phyloP scores from a whole-genome alignment of 768 basidiomycete genomes.

The Neoboletus brunneissimus region DNA sequence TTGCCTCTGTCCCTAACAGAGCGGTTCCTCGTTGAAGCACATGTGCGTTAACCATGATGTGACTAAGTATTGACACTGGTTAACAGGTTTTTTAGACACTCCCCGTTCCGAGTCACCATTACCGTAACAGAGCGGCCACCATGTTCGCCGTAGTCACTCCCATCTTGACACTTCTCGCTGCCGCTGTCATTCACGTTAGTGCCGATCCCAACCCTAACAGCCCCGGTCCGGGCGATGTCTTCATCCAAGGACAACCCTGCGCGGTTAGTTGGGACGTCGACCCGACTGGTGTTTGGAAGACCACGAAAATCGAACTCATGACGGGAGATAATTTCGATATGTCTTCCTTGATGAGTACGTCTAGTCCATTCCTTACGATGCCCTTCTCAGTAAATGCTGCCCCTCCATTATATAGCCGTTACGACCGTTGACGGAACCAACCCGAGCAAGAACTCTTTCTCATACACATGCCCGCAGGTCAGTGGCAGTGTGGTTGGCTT shows the following conservation, averaged over 20 bases:
- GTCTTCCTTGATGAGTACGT: conserved; percentile 64
- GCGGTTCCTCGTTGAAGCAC: not conserved
- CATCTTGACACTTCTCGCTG: conserved; percentile 21
- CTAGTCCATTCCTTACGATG: not conserved
- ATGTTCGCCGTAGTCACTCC: conserved; percentile 19
- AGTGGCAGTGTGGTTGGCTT: conserved; percentile 13
- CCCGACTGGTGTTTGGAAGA: conserved; percentile 58
- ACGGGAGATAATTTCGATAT: conserved; percentile 70
- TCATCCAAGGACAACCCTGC: conserved; percentile 57
- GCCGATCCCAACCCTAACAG: conserved; percentile 58
- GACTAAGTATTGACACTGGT: not conserved
- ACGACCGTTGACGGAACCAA: conserved; percentile 63
- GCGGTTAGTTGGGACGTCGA: conserved; percentile 59
- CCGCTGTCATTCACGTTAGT: conserved; percentile 35
- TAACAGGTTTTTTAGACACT: not conserved
- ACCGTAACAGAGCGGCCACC: not conserved
- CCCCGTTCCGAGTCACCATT: not conserved
- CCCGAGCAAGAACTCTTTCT: conserved; percentile 41
- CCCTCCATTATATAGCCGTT: conserved; percentile 46
- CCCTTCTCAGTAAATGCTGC: not conserved
- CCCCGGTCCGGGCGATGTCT: conserved; percentile 59
- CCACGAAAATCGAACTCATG: conserved; percentile 78
- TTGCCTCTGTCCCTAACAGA: conserved; percentile 5
- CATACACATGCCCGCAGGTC: conserved; percentile 67
- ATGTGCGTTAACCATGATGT: not conserved